Base-by-base conservation (phyloP, 139 green algal genomes). In the Mesotaenium endlicherianum region DNA sequence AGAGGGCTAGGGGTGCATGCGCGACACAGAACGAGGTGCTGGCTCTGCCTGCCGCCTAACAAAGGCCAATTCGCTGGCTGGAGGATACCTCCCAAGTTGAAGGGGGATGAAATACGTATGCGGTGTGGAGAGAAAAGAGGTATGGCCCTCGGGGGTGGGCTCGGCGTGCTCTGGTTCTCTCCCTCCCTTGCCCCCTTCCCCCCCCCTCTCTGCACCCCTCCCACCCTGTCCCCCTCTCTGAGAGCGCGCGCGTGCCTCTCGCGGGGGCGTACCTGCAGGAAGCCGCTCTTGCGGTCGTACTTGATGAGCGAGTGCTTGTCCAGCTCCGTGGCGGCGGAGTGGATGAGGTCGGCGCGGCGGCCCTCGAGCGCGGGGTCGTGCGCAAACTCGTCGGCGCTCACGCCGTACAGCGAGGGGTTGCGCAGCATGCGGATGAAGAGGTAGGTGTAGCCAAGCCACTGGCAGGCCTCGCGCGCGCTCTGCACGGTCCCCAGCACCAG, bases 401-500 rank as follows among this genome's bases (percentile, higher is more conserved):
- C 93, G 3, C 95, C 93, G 88, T 98, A 98, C 71, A 98, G 88
- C 70, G 90, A 78, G 0, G 95, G 96, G 50, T 95, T 95, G 42
- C 93, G 89, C 86, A 99, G 89, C 96, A 98, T 98, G 78, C 96
- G 92, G 42, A 99, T 92, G 86, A 96, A 98, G 14, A 98, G 91
- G 88, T 99, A 99, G 5, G 88, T 93, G 82, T 91, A 91, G 17
- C 84, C 88, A 41, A 91, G 84, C 88, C 88, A 91, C 47, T 53
- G 31, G 44, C 71, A 83, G 1, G 84, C 84, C 70, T 89, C 84
- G 36, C 68, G 3, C 1, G 84, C 84, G 57, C 53, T 70, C 0
- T 86, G 30, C 47, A 88, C 83, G 0, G 92, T 96, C 8, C 95
- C 95, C 78, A 98, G 90, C 70, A 98, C 96, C 16, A 99, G 84